A percentile compares a stretch with the other conserved stretches of the same genome.
Evolutionary conservation across 1,284 basidiomycete genomes (phyloP).

Genomic region (Sphaerobolus stellatus): DNA sequence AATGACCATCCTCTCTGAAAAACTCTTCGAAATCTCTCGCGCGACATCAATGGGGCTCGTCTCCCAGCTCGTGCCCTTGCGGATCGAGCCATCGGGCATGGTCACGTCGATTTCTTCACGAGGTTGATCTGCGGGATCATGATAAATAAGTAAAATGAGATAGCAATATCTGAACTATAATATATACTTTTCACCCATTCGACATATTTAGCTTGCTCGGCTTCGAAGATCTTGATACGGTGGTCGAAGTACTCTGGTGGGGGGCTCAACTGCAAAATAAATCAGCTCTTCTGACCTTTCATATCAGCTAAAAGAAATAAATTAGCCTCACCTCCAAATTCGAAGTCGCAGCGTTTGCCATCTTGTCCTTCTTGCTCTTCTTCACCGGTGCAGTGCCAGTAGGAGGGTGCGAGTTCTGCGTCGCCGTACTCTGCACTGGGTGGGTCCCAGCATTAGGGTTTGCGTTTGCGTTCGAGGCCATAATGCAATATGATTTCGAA

Average conservation of each 20-base stretch:
- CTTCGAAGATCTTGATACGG: slow-evolving; percentile 88
- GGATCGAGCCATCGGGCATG: slow-evolving; percentile 82
- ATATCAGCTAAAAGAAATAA: neutral
- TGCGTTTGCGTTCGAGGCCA: neutral
- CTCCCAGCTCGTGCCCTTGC: slow-evolving; percentile 89
- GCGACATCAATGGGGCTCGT: slow-evolving; percentile 95
- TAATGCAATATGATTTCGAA: neutral
- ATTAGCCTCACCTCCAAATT: slow-evolving; percentile 3
- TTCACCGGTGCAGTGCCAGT: slow-evolving; percentile 18
- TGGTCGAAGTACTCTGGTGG: slow-evolving; percentile 86
- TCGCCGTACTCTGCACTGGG: slow-evolving; percentile 33
- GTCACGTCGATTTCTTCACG: slow-evolving; percentile 84
- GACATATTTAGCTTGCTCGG: slow-evolving; percentile 86
- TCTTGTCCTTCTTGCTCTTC: slow-evolving; percentile 35
- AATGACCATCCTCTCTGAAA: slow-evolving; percentile 90
- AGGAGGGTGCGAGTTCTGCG: slow-evolving; percentile 25
- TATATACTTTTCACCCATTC: slow-evolving; percentile 69
- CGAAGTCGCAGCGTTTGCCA: slow-evolving; percentile 24
- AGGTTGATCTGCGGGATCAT: slow-evolving; percentile 64
- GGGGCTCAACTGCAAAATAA: slow-evolving; percentile 64
- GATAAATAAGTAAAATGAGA: slow-evolving; percentile 8
- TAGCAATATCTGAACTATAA: neutral
- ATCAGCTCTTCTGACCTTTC: neutral
- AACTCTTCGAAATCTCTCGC: slow-evolving; percentile 81
- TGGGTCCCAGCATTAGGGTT: slow-evolving; percentile 28